These are phyloP conservation scores for Sarocladium oryzae DNA, from an alignment of 2,329 filamentous ascomycete genomes.

Conservation along the genomic window DNA sequence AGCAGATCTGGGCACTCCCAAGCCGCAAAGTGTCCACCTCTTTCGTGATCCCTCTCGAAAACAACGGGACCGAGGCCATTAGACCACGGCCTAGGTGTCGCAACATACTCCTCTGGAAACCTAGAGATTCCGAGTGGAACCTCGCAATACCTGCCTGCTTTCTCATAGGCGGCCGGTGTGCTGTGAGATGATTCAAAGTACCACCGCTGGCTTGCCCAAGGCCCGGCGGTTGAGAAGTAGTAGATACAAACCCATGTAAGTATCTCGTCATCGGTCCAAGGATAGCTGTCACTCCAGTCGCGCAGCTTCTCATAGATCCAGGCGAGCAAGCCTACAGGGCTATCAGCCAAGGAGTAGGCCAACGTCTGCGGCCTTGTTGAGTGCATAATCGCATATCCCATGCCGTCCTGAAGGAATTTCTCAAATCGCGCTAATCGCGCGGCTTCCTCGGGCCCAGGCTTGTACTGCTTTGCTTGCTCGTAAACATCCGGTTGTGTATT, in stretches of 20 bases:
- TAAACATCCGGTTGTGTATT: no score
- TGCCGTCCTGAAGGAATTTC: not conserved
- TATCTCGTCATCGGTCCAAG: conserved; percentile 71
- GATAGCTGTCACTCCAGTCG: conserved; percentile 67
- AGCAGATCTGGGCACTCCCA: conserved; percentile 50
- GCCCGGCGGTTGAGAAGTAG: conserved; percentile 61
- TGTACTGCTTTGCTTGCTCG: no score
- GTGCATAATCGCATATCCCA: not conserved
- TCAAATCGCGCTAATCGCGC: no score
- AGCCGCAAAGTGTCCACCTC: conserved; percentile 56
- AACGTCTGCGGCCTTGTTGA: not conserved
- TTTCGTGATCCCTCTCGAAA: conserved; percentile 42
- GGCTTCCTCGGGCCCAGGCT: no score
- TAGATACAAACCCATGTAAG: conserved; percentile 71
- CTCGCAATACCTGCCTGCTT: conserved; percentile 20
- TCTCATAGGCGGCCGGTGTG: conserved; percentile 28
- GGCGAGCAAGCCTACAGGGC: not conserved
- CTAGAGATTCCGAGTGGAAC: conserved; percentile 41
- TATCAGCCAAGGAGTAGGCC: not conserved
- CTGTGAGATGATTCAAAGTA: conserved; percentile 57
- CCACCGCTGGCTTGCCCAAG: conserved; percentile 60
- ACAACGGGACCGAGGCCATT: conserved; percentile 21
- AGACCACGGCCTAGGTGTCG: conserved; percentile 49
- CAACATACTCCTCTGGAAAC: conserved; percentile 52
- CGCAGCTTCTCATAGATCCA: conserved; percentile 25